Base-by-base conservation (phyloP, 2,329 filamentous ascomycete species). In the Colletotrichum sp. region DNA sequence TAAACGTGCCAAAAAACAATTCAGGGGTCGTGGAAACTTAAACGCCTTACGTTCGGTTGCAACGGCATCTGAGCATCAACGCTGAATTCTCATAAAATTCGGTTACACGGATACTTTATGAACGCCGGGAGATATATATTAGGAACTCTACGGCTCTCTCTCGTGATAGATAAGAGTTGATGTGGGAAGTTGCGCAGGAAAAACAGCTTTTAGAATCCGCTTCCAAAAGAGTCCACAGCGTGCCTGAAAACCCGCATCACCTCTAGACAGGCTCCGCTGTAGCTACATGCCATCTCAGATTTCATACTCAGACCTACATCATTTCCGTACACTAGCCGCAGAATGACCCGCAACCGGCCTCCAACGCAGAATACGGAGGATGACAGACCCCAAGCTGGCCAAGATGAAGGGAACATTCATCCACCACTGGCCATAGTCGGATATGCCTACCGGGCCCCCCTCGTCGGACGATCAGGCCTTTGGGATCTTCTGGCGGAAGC, bases 401-500 rank as follows among this genome's bases (percentile, higher is more conserved):
- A 28, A 14, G 21, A 56, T 14, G 21, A 26, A 26, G 52, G 5
- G 1, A 28, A 24, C 4, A 26, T 24, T 56, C n/a, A 56, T 67
- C 28, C 64, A n/a, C 24, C 65, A 32, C 14, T 68, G 28, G 65
- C 65, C 21, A 36, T 68, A n/a, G 43, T 68, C 14, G 65, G 65
- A 10, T 36, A 34, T 9, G 65, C 65, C 26, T 68, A 68, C 28
- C 43, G 65, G 14, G 65, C 65, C 3, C 65, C 65, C 32, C 18
- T n/a, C 26, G 43, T 68, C 14, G 65, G 65, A 28, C 18, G 65
- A 58, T 34, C 26, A 8, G 65, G 79, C 10, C 65, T 81, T 7
- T 81, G 79, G 79, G 78, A 81, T n/a, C 76, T 81, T 18, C 67
- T 81, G 13, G 26, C 79, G 1, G 43, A 71, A 10, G 78, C 78